A percentile compares a stretch with the other conserved stretches of the same genome.
Conservation (phyloP, 495 filamentous ascomycete species). For the Neurospora africana region DNA sequence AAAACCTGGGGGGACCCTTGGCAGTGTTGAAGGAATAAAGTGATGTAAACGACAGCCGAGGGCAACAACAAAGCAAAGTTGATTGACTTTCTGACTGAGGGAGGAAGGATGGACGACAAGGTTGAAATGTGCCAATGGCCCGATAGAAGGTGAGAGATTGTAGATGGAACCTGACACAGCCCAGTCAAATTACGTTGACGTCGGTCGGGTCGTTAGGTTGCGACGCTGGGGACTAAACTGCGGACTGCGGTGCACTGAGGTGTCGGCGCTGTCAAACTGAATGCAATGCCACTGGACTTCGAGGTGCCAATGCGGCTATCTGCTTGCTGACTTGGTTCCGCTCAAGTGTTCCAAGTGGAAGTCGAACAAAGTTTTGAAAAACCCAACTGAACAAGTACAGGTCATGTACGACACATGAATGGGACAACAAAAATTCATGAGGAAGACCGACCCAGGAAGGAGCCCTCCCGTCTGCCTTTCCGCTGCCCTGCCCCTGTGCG, state of each 20-base stretch:
- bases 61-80: constrained; percentile 1
- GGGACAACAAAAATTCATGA: background rate
- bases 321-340: background rate
- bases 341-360: background rate
- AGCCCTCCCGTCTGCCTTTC: background rate
- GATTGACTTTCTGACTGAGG: background rate
- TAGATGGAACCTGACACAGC: constrained; percentile 1
- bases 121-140: background rate
- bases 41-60: background rate
- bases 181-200: constrained; percentile 10
- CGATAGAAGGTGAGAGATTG: background rate
- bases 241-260: background rate
- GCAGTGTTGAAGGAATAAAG: background rate
- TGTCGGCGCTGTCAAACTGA: background rate
- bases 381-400: background rate
- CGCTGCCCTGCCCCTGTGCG: background rate
- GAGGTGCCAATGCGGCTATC: background rate
- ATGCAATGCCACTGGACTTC: background rate
- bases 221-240: background rate
- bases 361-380: background rate
- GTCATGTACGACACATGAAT: background rate
- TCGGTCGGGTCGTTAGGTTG: background rate
- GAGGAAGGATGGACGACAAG: background rate
- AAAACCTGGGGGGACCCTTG: background rate
- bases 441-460: background rate